A percentile compares a stretch with the other conserved stretches of the same genome.
Evolutionary conservation across 768 basidiomycete species (phyloP).

Genomic region (Solioccasus polychromus): DNA sequence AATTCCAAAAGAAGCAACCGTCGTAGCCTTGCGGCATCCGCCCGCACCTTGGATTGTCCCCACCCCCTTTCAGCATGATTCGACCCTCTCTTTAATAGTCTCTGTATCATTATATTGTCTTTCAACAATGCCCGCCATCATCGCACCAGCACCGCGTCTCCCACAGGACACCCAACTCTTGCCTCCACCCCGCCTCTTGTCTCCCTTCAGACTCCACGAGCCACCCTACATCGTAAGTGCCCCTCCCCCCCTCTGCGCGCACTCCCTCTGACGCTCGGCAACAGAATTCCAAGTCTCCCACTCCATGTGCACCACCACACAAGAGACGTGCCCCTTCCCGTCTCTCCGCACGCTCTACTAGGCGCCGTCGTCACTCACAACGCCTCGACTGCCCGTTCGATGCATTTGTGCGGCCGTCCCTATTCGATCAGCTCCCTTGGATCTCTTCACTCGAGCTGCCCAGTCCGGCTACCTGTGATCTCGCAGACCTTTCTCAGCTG

Average conservation of each 20-base stretch:
- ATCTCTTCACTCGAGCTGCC: slow-evolving; percentile 54
- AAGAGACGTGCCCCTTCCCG: slow-evolving; percentile 38
- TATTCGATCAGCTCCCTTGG: slow-evolving; percentile 69
- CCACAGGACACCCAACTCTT: slow-evolving; percentile 20
- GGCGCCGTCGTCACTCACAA: slow-evolving; percentile 41
- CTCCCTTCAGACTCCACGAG: slow-evolving; percentile 37
- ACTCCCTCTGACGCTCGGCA: slow-evolving; percentile 7
- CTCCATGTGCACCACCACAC: slow-evolving; percentile 36
- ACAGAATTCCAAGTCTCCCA: slow-evolving; percentile 39
- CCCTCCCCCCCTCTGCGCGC: neutral
- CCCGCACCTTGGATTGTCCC: slow-evolving; percentile 20
- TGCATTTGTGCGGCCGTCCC: slow-evolving; percentile 28
- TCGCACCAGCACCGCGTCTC: slow-evolving; percentile 38
- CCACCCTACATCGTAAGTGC: slow-evolving; percentile 19
- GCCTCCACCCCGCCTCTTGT: slow-evolving; percentile 34
- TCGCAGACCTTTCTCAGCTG: slow-evolving; percentile 68
- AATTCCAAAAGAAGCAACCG: slow-evolving; percentile 22
- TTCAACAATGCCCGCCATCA: slow-evolving; percentile 39
- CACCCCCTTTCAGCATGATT: slow-evolving; percentile 24
- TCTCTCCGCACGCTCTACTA: slow-evolving; percentile 34
- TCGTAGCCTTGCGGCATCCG: slow-evolving; percentile 23
- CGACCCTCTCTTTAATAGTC: slow-evolving; percentile 28
- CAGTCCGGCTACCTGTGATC: slow-evolving; percentile 48
- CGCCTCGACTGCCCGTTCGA: slow-evolving; percentile 41
- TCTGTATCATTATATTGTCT: slow-evolving; percentile 33